Conservation (phyloP, 23 red algal genomes). For the Gracilaria vermiculophylla region DNA sequence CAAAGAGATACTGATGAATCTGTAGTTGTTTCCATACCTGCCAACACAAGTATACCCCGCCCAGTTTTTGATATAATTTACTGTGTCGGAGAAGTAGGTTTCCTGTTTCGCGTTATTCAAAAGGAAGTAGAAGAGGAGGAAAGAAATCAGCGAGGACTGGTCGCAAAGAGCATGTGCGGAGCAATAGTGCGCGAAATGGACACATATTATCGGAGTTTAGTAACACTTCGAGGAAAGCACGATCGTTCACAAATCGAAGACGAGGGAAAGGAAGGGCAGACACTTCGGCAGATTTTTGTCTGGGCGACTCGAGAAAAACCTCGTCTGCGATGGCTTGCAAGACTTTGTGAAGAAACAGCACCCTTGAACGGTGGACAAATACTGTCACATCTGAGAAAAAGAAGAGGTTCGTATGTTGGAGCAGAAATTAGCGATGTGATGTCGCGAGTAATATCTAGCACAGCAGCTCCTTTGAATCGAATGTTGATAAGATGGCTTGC, state of each 20-base stretch:
- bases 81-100: slow-evolving; percentile 68
- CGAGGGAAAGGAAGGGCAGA: not conserved
- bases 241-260: not conserved
- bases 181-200: slow-evolving; percentile 84
- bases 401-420: slow-evolving; percentile 42
- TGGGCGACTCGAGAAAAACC: slow-evolving; percentile 65
- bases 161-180: slow-evolving; percentile 58
- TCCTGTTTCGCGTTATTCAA: slow-evolving; percentile 63
- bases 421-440: slow-evolving; percentile 57
- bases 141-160: slow-evolving; percentile 22
- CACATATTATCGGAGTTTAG: slow-evolving; percentile 75
- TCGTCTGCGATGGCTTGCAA: slow-evolving; percentile 74
- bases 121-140: slow-evolving; percentile 17
- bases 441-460: slow-evolving; percentile 52
- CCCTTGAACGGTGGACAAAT: slow-evolving; percentile 59
- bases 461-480: slow-evolving; percentile 58
- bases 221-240: slow-evolving; percentile 20
- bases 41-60: not conserved
- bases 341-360: slow-evolving; percentile 71
- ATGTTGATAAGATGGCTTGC: slow-evolving; percentile 72
- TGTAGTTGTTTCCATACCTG: slow-evolving; percentile 9
- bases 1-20: slow-evolving; percentile 7
- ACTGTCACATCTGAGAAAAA: slow-evolving; percentile 42
- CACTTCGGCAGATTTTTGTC: slow-evolving; percentile 69
- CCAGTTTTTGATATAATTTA: slow-evolving; percentile 42